Base-by-base conservation (phyloP, 2,329 filamentous ascomycete species). In the Stenocarpella maydis region DNA sequence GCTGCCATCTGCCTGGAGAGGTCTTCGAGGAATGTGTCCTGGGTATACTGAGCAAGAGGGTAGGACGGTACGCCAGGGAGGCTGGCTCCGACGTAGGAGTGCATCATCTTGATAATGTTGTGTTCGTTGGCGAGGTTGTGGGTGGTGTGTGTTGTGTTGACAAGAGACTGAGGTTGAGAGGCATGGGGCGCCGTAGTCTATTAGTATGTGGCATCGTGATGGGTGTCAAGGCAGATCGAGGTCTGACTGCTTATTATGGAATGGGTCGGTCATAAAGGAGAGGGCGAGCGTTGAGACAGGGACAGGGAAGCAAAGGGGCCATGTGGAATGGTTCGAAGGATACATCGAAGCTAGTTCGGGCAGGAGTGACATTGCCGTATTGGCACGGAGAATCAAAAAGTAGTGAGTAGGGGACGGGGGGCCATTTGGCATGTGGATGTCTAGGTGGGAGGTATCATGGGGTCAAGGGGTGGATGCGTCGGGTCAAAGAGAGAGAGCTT, bases 1-100 rank as follows among this genome's bases (percentile, higher is more conserved):
- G 81, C 76, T 65, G 82, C 79, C 75, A 86, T 83, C 71, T 89
- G 87, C 71, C 81, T 84, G 31, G 84, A 83, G 41, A 86, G 77
- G 70, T 87, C 85, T 74, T 88, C 84, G 67, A 86, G 74, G 61
- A 86, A 80, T 61, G 79, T 78, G 70, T 86, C 83, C 72, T 77
- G 78, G 14, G 78, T 72, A 68, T 82, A 84, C 65, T 71, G 73
- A 65, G 74, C 76, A 43, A 37, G 34, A 37, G 73, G 75, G 17
- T 49, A 34, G 43, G 53, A 55, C 21, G 75, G 71, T 47, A 75
- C 74, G 63, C 78, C 76, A 54, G 74, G 74, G 65, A 79, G 74
- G 67, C 74, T 75, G 68, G 75, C 74, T 75, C 77, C 79, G 73
- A 78, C 72, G 47, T 77, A 73, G 68, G 78, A 78, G 69, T 78